A percentile compares a stretch with the other conserved stretches of the same genome.
Conservation (phyloP, 2,329 filamentous ascomycete species). For the Cercospora sp. region DNA sequence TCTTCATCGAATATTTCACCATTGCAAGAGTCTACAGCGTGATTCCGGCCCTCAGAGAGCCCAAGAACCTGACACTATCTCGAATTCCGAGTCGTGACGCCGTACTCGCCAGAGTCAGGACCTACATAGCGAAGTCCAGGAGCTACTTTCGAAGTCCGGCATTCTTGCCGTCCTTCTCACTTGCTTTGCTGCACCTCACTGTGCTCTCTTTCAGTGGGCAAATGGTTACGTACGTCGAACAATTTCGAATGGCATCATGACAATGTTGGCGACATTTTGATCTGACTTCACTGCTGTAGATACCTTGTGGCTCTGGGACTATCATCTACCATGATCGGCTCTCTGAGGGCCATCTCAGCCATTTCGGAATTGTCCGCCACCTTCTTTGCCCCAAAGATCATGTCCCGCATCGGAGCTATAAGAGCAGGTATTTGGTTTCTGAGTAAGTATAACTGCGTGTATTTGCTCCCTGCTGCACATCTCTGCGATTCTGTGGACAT, state of each 20-base stretch:
- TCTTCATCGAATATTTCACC: constrained; percentile 55
- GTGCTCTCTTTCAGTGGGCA: constrained; percentile 61
- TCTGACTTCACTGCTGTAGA: neutral
- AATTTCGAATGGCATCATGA: neutral
- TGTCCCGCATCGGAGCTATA: constrained; percentile 52
- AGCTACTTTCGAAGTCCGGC: constrained; percentile 56
- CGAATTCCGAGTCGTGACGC: constrained; percentile 2
- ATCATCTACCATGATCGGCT: constrained; percentile 54
- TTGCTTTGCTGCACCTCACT: constrained; percentile 62
- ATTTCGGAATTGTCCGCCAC: constrained; percentile 62
- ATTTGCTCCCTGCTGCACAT: too few species aligned
- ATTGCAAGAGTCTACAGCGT: constrained; percentile 48
- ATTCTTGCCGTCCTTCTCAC: constrained; percentile 61
- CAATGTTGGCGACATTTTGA: neutral
- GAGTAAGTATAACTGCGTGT: too few species aligned
- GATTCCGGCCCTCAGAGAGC: constrained; percentile 36
- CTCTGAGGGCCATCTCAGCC: constrained; percentile 55
- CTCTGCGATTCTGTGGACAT: too few species aligned
- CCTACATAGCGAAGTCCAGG: constrained; percentile 29
- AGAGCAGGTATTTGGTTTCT: constrained; percentile 71
- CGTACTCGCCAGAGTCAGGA: constrained; percentile 8
- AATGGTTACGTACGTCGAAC: constrained; percentile 59
- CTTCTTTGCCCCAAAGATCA: constrained; percentile 59
- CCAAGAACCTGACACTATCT: constrained; percentile 5
- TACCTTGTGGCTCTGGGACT: constrained; percentile 56